Evolutionary conservation across 495 filamentous ascomycete species (phyloP).

Genomic region (Tuber umbilicatum): DNA sequence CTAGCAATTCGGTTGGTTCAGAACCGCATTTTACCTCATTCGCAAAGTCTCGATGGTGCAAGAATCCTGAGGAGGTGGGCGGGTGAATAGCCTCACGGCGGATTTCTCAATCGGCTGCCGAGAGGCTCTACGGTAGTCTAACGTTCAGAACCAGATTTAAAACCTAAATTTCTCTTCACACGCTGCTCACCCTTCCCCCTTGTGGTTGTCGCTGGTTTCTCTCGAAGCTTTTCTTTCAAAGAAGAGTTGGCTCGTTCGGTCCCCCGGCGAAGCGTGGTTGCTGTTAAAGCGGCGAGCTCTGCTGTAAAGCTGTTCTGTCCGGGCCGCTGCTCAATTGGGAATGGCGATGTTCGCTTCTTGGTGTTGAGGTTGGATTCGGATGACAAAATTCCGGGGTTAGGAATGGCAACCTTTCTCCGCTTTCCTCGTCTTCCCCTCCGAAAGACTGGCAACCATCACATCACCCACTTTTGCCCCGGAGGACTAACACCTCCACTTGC

Average conservation of each 20-base stretch:
- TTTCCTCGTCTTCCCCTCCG: not conserved
- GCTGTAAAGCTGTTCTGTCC: not conserved
- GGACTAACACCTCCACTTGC: not conserved
- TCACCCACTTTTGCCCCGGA: not conserved
- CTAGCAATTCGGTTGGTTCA: not conserved
- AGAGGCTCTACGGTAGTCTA: not conserved
- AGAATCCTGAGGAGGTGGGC: not conserved
- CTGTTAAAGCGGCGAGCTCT: not conserved
- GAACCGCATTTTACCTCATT: not conserved
- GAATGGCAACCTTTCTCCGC: not conserved
- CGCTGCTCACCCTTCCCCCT: not conserved
- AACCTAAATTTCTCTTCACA: not conserved
- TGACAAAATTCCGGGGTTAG: not conserved
- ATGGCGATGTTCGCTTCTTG: not conserved
- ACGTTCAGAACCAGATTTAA: not conserved
- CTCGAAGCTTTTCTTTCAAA: not conserved
- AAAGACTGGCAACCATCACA: not conserved
- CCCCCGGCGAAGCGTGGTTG: not conserved
- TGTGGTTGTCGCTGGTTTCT: not conserved
- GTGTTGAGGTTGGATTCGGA: not conserved
- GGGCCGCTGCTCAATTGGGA: not conserved
- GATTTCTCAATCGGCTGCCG: not conserved
- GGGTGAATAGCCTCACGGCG: not conserved
- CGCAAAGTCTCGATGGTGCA: not conserved
- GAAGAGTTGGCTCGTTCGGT: not conserved